Evolutionary conservation across 2,329 filamentous ascomycete genomes (phyloP), one percentile per base, ranked within the genome.

Genomic region (Paraphoma sp.): DNA sequence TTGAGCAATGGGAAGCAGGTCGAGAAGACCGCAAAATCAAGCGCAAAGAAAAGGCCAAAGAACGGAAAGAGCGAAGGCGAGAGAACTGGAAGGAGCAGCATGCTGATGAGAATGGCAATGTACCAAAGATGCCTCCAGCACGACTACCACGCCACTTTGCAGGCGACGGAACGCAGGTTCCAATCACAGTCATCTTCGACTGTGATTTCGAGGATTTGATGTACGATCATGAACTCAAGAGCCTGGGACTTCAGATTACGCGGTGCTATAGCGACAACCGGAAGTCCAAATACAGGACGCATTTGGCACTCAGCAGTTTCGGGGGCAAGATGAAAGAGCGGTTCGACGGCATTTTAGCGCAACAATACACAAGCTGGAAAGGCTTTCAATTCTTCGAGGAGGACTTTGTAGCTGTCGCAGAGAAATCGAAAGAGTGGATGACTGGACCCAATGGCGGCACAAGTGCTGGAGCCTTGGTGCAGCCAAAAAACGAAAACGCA

Each of bases 141-240:
- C 52, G 67, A n/a, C 48, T 60, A 10, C 59, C 64, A 17, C 63
- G 67, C 31, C 59, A 64, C 44, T 63, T 57, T 17, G 63, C 65
- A 14, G 51, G 76, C 67, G 17, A 53, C n/a, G 78, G 82, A 4
- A 79, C 82, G 47, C 85, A 87, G 53, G 84, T 96, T 0, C 93
- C 93, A 1, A 80, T 98, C 18, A 86, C 91, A 0, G 81, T 99
- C 63, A 83, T 99, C 56, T 81, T 99, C 60, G 95, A 99, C 79
- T 98, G 94, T 78, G 88, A 91, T 64, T 99, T 96, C 74, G 93
- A 99, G 75, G 82, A 90, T 42, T 85, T 93, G 71, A 99, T 99
- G 95, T 84, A 83, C 48, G 90, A 94, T 38, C 89, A 90, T 65
- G 95, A 99, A 78, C 82, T 91, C 30, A 88, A 93, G 53, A 97